Conservation (phyloP, 352 stramenopile species). For the Plasmopara viticola region DNA sequence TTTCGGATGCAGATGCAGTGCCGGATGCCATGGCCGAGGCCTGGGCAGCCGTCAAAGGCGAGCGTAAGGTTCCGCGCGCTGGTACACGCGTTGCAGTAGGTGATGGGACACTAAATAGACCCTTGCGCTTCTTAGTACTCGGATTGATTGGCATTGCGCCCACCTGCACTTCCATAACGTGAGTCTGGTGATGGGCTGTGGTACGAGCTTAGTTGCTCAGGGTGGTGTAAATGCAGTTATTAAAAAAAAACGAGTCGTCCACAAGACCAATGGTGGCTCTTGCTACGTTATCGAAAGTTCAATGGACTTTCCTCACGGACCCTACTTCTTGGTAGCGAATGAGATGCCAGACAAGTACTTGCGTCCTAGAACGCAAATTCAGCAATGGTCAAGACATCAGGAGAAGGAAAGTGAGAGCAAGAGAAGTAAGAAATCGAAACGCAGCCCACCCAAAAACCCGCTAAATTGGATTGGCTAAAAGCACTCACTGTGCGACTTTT, state of each 20-base stretch:
- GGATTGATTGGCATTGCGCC: constrained; percentile 50
- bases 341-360: constrained; percentile 28
- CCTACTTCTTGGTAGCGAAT: neutral
- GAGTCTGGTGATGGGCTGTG: neutral
- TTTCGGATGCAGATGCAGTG: constrained; percentile 21
- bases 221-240: constrained; percentile 1
- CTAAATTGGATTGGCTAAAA: constrained; percentile 13
- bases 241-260: neutral
- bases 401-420: constrained; percentile 30
- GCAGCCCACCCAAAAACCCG: constrained; percentile 17
- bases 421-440: constrained; percentile 19
- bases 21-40: constrained; percentile 7
- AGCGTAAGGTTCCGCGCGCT: constrained; percentile 12
- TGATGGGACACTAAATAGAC: constrained; percentile 21
- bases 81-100: constrained; percentile 24
- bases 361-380: constrained; percentile 47
- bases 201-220: neutral
- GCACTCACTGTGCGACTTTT: constrained; percentile 13
- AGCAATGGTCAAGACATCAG: constrained; percentile 43
- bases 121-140: constrained; percentile 69
- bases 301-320: too few relatives aligned
- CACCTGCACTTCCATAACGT: constrained; percentile 31
- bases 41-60: constrained; percentile 7
- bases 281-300: neutral
- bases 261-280: neutral